Evolutionary conservation across 495 filamentous ascomycete species (phyloP).

Genomic region (Aspergillus wentii): DNA sequence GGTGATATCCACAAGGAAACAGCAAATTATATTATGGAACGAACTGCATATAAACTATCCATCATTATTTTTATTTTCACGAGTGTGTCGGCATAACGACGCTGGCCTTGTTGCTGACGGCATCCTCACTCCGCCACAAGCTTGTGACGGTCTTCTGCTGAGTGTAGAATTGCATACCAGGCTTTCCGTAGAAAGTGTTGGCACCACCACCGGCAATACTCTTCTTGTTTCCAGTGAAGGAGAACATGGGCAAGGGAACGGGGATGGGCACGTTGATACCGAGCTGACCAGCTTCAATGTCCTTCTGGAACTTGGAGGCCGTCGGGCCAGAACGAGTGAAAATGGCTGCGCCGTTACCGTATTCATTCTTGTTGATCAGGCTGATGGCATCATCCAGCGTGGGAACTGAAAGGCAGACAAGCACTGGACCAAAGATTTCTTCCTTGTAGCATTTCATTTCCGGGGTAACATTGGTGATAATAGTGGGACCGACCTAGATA

Average conservation of each 20-base stretch:
- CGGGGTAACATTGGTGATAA: conserved; percentile 88
- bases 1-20: no score
- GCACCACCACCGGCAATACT: conserved; percentile 90
- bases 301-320: conserved; percentile 59
- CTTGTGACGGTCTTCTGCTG: conserved; percentile 97
- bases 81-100: neutral
- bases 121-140: conserved; percentile 82
- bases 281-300: conserved; percentile 54
- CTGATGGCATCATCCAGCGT: conserved; percentile 75
- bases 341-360: conserved; percentile 66
- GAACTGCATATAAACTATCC: neutral
- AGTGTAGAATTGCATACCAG: conserved; percentile 90
- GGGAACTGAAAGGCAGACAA: conserved; percentile 55
- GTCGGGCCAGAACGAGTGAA: conserved; percentile 62
- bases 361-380: conserved; percentile 64
- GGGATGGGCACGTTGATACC: conserved; percentile 69
- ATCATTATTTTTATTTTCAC: neutral
- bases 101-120: conserved; percentile 15
- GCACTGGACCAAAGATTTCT: conserved; percentile 95
- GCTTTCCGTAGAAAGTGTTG: conserved; percentile 92
- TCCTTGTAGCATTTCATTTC: conserved; percentile 93
- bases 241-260: conserved; percentile 92
- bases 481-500: conserved; percentile 71
- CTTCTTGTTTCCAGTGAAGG: conserved; percentile 97
- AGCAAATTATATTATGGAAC: no score